These are phyloP conservation scores for Neoboletus magnificus DNA, from an alignment of 768 basidiomycete species.

Conservation along the genomic window DNA sequence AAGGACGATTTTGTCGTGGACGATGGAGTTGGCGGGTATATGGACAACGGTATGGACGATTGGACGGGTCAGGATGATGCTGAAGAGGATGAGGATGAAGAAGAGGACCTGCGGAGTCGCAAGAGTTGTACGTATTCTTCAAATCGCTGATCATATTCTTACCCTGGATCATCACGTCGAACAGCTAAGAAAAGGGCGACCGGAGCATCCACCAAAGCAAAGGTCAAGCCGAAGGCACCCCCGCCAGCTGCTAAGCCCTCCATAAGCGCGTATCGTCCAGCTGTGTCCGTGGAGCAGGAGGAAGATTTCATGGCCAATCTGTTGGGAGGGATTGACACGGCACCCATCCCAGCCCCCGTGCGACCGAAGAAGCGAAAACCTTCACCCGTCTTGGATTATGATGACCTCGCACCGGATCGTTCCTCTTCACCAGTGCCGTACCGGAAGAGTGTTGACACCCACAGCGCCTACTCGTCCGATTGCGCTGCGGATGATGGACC, in stretches of 20 bases:
- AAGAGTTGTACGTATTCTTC: slow-evolving; percentile 38
- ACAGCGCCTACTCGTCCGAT: slow-evolving; percentile 38
- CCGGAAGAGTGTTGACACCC: slow-evolving; percentile 28
- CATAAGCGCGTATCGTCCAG: slow-evolving; percentile 78
- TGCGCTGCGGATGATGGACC: slow-evolving; percentile 24
- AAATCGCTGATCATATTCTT: neutral
- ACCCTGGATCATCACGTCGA: slow-evolving; percentile 9
- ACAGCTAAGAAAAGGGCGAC: slow-evolving; percentile 29
- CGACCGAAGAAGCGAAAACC: slow-evolving; percentile 67
- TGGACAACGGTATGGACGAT: slow-evolving; percentile 96
- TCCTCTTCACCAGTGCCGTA: slow-evolving; percentile 43
- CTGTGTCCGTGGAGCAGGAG: slow-evolving; percentile 75
- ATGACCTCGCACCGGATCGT: slow-evolving; percentile 24
- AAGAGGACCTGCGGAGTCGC: slow-evolving; percentile 32
- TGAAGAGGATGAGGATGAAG: slow-evolving; percentile 53
- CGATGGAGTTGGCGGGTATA: slow-evolving; percentile 87
- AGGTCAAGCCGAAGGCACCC: slow-evolving; percentile 43
- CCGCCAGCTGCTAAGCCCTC: slow-evolving; percentile 52
- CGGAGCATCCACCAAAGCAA: slow-evolving; percentile 32
- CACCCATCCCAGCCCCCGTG: slow-evolving; percentile 35
- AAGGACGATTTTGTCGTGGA: slow-evolving; percentile 94
- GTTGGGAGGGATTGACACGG: slow-evolving; percentile 65
- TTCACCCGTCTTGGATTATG: slow-evolving; percentile 43
- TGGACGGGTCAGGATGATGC: slow-evolving; percentile 65
- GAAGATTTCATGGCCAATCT: slow-evolving; percentile 85